These are phyloP conservation scores for Leucocoprinus leucothites DNA, from an alignment of 768 basidiomycete genomes.

Conservation along the genomic window DNA sequence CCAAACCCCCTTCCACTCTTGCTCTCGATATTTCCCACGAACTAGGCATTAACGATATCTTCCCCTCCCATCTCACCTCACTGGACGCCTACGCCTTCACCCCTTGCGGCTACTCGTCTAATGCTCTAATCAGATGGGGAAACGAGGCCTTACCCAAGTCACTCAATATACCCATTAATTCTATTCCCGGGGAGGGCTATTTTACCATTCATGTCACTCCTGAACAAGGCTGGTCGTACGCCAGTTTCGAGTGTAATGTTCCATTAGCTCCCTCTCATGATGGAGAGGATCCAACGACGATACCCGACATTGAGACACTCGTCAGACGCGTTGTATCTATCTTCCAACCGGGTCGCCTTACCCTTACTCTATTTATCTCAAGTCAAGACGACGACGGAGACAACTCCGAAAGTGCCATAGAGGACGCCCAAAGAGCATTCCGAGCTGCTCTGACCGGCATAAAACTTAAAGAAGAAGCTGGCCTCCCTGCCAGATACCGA, in stretches of 20 bases:
- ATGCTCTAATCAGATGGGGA: slow-evolving; percentile 77
- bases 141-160: slow-evolving; percentile 27
- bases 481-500: slow-evolving; percentile 46
- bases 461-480: not conserved
- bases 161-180: slow-evolving; percentile 14
- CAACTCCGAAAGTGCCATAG: slow-evolving; percentile 52
- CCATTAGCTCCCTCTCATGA: slow-evolving; percentile 47
- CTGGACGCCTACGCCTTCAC: slow-evolving; percentile 92
- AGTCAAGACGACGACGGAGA: slow-evolving; percentile 44
- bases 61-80: slow-evolving; percentile 73
- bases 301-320: slow-evolving; percentile 78
- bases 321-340: slow-evolving; percentile 88
- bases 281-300: slow-evolving; percentile 22
- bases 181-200: slow-evolving; percentile 73
- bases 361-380: slow-evolving; percentile 89
- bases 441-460: slow-evolving; percentile 51
- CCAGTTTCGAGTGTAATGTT: slow-evolving; percentile 98
- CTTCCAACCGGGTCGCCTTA: slow-evolving; percentile 85
- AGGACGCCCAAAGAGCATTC: slow-evolving; percentile 74
- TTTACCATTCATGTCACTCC: slow-evolving; percentile 99
- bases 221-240: slow-evolving; percentile 97
- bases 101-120: slow-evolving; percentile 95
- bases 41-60: slow-evolving; percentile 80
- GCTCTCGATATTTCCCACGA: slow-evolving; percentile 61
- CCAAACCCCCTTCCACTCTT: slow-evolving; percentile 44